These are phyloP conservation scores for Aspergillus japonicus DNA, from an alignment of 2,329 filamentous ascomycete genomes.

Conservation along the genomic window DNA sequence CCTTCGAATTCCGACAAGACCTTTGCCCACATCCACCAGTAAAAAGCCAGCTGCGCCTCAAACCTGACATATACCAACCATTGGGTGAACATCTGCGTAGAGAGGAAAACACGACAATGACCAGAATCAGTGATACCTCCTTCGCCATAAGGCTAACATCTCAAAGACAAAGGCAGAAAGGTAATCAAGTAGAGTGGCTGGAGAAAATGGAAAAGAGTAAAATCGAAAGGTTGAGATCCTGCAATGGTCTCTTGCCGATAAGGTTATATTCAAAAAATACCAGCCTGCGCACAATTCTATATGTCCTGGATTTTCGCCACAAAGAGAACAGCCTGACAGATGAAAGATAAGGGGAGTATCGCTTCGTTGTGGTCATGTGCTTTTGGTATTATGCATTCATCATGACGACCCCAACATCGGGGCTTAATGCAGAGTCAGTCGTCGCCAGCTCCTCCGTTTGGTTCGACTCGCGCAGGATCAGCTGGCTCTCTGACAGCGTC, in stretches of 20 bases:
- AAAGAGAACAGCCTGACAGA: constrained; percentile 6
- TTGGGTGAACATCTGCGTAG: neutral
- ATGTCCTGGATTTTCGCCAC: constrained; percentile 16
- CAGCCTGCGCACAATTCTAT: constrained; percentile 22
- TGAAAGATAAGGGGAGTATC: neutral
- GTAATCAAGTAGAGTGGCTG: neutral
- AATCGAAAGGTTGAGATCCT: neutral
- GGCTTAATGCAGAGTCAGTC: constrained; percentile 25
- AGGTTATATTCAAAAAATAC: constrained; percentile 19
- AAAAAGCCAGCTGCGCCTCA: neutral
- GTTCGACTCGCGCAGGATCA: constrained; percentile 29
- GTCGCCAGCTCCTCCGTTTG: constrained; percentile 18
- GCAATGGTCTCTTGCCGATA: constrained; percentile 8
- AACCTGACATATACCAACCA: neutral
- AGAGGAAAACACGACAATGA: neutral
- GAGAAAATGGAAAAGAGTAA: too few species aligned
- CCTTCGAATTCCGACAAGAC: neutral
- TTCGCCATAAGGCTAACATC: neutral
- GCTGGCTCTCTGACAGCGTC: constrained; percentile 34
- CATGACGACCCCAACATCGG: constrained; percentile 31
- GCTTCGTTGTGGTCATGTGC: constrained; percentile 1
- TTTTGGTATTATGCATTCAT: constrained; percentile 32
- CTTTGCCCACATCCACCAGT: neutral
- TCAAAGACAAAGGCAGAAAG: neutral
- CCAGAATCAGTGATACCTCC: neutral